Base-by-base conservation (phyloP, 139 green algal species). In the Ettlia oleoabundans region DNA sequence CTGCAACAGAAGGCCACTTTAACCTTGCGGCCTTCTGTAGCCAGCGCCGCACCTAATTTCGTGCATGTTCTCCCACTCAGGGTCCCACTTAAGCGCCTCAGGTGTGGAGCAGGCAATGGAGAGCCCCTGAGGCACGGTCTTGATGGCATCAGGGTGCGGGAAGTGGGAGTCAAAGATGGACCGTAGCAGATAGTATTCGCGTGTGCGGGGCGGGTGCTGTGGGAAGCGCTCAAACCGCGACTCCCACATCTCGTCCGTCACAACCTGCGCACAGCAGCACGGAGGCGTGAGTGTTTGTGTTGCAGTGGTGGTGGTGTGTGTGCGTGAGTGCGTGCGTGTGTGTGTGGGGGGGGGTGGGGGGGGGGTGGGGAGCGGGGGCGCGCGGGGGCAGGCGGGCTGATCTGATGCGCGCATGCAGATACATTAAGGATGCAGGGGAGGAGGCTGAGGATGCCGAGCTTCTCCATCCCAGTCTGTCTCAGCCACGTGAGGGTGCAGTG, bases 121-220 rank as follows among this genome's bases (percentile, higher is more conserved):
- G 37, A 93, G 71, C 22, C 92, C 92, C 87, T 92, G 83, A 68
- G 42, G 61, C 55, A 65, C 55, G 5, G 55, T 65, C 55, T 65
- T 87, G 55, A 91, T 76, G 19, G 93, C 91, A 51, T 75, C 76
- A 30, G 82, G 70, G 82, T 93, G 87, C 6, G 94, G 93, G 90
- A 96, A 99, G 85, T 97, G 92, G 65, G 89, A 81, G 84, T 98
- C 92, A 69, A 98, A 98, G 65, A 98, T 93, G 76, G 86, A 90
- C 52, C 95, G 89, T 76, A 98, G 94, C 79, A 96, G 93, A 91
- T 95, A 98, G 78, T 96, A 96, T 89, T 99, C 96, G 77, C 95
- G 94, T 43, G 92, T 98, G 82, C 86, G 88, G 9, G 96, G 96
- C 5, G 95, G 93, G 89, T 97, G 89, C 63, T 93, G 89, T 4